Percentiles rank a stretch among this genome's conserved stretches.
Conservation (phyloP, 2,329 filamentous ascomycete genomes). For the Phialophora tarda region DNA sequence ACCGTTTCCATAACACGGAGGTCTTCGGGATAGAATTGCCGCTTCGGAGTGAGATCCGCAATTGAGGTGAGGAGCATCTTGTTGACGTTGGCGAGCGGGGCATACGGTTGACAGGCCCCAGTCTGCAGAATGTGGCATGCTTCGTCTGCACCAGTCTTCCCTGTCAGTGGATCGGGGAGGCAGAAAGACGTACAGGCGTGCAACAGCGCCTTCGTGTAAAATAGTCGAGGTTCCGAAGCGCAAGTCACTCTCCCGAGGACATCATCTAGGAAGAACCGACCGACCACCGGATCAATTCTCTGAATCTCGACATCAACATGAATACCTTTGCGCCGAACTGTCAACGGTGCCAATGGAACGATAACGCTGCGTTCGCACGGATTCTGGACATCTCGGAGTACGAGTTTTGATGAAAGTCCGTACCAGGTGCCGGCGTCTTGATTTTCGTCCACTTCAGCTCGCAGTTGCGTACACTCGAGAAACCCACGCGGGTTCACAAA, state of each 20-base stretch:
- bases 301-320: slow-evolving; percentile 51
- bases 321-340: slow-evolving; percentile 42
- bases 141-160: slow-evolving; percentile 43
- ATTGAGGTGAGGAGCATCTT: slow-evolving; percentile 43
- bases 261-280: slow-evolving; percentile 60
- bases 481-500: slow-evolving; percentile 51
- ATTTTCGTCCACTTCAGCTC: slow-evolving; percentile 58
- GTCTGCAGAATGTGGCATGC: slow-evolving; percentile 41
- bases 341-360: slow-evolving; percentile 55
- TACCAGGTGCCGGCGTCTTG: slow-evolving; percentile 68
- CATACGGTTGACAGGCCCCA: slow-evolving; percentile 15
- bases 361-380: slow-evolving; percentile 57
- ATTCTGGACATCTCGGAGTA: slow-evolving; percentile 57
- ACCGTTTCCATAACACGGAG: slow-evolving; percentile 55
- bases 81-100: slow-evolving; percentile 8
- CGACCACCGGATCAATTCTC: slow-evolving; percentile 49
- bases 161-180: slow-evolving; percentile 46
- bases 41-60: slow-evolving; percentile 16
- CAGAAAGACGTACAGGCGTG: slow-evolving; percentile 66
- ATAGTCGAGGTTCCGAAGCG: slow-evolving; percentile 59
- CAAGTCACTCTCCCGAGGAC: slow-evolving; percentile 63
- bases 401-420: slow-evolving; percentile 64
- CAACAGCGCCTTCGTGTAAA: slow-evolving; percentile 63
- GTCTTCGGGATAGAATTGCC: slow-evolving; percentile 21
- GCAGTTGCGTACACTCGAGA: slow-evolving; percentile 58